Conservation (phyloP, 176 grass and related monocot species). For the Ensete glaucum region DNA sequence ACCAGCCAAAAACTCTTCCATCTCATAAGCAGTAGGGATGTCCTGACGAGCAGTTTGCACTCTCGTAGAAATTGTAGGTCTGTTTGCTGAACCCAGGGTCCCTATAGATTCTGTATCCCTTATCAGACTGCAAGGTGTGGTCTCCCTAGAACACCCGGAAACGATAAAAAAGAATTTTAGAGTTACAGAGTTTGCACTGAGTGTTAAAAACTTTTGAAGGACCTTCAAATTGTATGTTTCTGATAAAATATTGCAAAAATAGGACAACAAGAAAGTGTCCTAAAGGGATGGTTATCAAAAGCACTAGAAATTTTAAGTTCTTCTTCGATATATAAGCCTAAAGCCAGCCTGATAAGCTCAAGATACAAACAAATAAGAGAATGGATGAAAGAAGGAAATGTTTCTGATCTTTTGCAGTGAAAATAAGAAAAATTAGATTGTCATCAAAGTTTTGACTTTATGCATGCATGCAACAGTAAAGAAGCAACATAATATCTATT, state of each 20-base stretch:
- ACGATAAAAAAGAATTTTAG: neutral
- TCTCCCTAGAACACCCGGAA: constrained; percentile 35
- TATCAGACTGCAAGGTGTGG: constrained; percentile 35
- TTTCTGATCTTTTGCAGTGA: too few species aligned
- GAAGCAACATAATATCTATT: neutral
- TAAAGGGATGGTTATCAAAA: neutral
- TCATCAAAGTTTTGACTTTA: neutral
- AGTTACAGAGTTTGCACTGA: neutral
- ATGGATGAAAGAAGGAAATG: neutral
- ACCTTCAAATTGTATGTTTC: neutral
- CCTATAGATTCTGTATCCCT: constrained; percentile 10
- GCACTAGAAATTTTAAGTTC: neutral
- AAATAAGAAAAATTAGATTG: neutral
- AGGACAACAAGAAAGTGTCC: neutral
- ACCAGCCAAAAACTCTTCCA: constrained; percentile 22
- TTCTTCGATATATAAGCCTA: neutral
- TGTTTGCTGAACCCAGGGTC: constrained; percentile 32
- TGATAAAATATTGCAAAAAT: neutral
- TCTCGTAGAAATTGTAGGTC: constrained; percentile 14
- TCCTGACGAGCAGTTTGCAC: constrained; percentile 7
- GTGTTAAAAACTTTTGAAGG: neutral
- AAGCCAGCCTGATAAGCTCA: too few species aligned
- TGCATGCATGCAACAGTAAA: neutral
- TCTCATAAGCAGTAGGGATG: constrained; percentile 15
- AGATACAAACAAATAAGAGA: neutral